Conservation (phyloP, 1,284 basidiomycete species). For the Rhodotorula glutinis region DNA sequence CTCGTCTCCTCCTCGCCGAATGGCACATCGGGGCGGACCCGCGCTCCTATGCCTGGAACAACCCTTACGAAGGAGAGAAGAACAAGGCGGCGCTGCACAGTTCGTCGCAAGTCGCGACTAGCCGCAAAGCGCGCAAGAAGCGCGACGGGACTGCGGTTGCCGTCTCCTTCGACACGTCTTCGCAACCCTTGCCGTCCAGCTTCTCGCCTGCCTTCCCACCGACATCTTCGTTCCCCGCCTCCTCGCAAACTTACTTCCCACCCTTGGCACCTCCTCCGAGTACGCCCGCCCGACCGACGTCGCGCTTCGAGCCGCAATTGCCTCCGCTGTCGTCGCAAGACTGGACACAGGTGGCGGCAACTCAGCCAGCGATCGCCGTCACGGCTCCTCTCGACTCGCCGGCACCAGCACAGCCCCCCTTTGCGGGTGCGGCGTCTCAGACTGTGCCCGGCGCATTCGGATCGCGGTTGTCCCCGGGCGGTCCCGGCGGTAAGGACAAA, state of each 20-base stretch:
- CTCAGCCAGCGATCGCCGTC: constrained; percentile 26
- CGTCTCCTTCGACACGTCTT: background rate
- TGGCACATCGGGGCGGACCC: constrained; percentile 39
- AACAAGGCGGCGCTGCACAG: constrained; percentile 8
- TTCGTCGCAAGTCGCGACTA: background rate
- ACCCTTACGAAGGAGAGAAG: constrained; percentile 31
- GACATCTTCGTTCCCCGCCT: background rate
- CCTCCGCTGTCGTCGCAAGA: constrained; percentile 7
- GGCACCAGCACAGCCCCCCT: background rate
- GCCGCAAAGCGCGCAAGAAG: constrained; percentile 3
- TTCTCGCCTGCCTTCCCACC: constrained; percentile 10
- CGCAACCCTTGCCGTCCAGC: background rate
- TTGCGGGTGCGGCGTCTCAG: constrained; percentile 52
- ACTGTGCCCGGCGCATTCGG: constrained; percentile 67
- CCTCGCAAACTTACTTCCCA: constrained; percentile 19
- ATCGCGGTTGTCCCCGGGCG: constrained; percentile 53
- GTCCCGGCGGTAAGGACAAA: constrained; percentile 43
- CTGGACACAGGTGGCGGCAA: constrained; percentile 5
- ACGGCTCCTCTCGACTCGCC: constrained; percentile 4
- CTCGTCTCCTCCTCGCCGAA: constrained; percentile 30
- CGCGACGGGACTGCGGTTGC: background rate
- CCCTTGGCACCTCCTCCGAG: constrained; percentile 3
- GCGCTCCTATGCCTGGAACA: constrained; percentile 31
- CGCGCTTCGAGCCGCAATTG: background rate
- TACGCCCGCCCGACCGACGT: background rate